Conservation (phyloP, 2,329 filamentous ascomycete species). For the Pseudogymnoascus sp. region DNA sequence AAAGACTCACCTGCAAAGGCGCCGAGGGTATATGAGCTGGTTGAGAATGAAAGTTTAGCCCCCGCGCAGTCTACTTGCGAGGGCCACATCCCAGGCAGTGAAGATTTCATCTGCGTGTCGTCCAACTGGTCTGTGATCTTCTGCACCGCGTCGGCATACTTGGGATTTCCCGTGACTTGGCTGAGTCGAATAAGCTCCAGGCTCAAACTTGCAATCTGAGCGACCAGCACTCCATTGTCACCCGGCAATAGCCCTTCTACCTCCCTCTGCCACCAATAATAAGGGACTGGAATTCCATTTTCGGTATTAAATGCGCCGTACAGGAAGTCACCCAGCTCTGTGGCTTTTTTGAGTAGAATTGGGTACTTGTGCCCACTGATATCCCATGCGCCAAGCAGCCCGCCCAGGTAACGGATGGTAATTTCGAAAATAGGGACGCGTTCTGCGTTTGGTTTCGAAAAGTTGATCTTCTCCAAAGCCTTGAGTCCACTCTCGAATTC, state of each 20-base stretch:
- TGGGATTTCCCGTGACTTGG: slow-evolving; percentile 60
- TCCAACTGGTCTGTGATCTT: slow-evolving; percentile 66
- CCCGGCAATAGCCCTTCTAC: slow-evolving; percentile 5
- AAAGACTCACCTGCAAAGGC: slow-evolving; percentile 33
- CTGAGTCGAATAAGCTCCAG: slow-evolving; percentile 66
- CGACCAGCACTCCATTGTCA: slow-evolving; percentile 12
- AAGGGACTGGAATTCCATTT: slow-evolving; percentile 78
- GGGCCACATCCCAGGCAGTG: slow-evolving; percentile 73
- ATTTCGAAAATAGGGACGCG: slow-evolving; percentile 20
- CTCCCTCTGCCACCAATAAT: slow-evolving; percentile 62
- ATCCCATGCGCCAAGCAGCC: slow-evolving; percentile 17
- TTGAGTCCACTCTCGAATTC: slow-evolving; percentile 71
- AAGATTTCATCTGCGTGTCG: slow-evolving; percentile 58
- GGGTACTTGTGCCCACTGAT: slow-evolving; percentile 12
- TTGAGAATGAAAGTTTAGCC: slow-evolving; percentile 36
- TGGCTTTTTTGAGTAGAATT: slow-evolving; percentile 53
- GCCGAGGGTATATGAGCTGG: slow-evolving; percentile 34
- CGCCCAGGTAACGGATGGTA: slow-evolving; percentile 21
- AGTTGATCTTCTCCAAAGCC: slow-evolving; percentile 61
- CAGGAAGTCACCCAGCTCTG: slow-evolving; percentile 60
- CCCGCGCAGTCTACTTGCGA: slow-evolving; percentile 51
- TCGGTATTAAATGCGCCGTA: slow-evolving; percentile 72
- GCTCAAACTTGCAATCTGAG: slow-evolving; percentile 34
- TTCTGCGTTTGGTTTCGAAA: slow-evolving; percentile 15
- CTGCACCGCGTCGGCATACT: slow-evolving; percentile 69